Conservation (phyloP, 495 filamentous ascomycete species). For the Xylaria venustula region DNA sequence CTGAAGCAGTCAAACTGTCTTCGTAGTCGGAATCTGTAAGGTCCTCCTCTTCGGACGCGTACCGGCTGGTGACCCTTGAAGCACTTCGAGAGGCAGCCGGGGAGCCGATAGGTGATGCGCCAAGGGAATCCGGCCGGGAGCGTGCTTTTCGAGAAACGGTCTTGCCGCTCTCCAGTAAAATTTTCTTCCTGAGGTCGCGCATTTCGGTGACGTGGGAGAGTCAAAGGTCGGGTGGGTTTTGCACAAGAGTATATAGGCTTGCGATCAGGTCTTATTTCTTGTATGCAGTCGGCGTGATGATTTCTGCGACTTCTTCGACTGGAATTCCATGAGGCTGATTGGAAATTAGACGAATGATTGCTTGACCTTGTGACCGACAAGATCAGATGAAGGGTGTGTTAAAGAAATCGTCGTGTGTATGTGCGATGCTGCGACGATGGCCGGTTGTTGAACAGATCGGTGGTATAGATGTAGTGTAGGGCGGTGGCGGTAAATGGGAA, state of each 20-base stretch:
- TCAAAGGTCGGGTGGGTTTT: neutral
- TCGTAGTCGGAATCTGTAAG: constrained; percentile 45
- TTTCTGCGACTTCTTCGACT: constrained; percentile 21
- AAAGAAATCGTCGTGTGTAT: neutral
- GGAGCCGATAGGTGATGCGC: constrained; percentile 47
- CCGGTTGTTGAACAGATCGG: neutral
- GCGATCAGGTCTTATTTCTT: constrained; percentile 30
- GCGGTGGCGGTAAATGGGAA: neutral
- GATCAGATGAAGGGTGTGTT: neutral
- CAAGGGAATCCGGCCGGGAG: constrained; percentile 64
- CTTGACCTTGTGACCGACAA: neutral
- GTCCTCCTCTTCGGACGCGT: constrained; percentile 79
- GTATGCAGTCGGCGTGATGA: constrained; percentile 23
- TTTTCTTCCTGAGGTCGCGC: constrained; percentile 80
- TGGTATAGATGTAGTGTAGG: neutral
- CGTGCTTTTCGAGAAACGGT: constrained; percentile 89
- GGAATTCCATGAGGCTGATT: constrained; percentile 34
- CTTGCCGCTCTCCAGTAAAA: constrained; percentile 78
- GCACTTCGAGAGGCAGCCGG: constrained; percentile 44
- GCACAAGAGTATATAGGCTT: neutral
- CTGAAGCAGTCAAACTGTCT: constrained; percentile 46
- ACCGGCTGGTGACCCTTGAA: constrained; percentile 63
- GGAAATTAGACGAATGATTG: neutral
- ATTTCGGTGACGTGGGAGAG: constrained; percentile 42
- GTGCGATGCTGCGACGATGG: neutral